Evolutionary conservation across 306 rosid genomes (phyloP).

Genomic region (Pueraria montana): DNA sequence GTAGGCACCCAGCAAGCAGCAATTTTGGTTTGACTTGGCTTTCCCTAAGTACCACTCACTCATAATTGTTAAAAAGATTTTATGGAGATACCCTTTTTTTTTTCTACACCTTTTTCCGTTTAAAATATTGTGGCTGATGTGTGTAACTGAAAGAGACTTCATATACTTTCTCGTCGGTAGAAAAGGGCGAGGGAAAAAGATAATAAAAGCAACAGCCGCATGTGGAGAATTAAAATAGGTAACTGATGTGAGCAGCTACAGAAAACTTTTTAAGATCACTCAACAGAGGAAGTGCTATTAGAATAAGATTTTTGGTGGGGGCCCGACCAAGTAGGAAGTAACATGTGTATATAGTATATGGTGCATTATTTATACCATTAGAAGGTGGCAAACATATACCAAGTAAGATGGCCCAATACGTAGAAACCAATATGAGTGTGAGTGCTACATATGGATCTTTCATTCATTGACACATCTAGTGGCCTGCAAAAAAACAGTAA

Average conservation of each 20-base stretch:
- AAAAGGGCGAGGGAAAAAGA: slow-evolving; percentile 36
- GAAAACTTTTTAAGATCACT: slow-evolving; percentile 15
- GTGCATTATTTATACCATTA: slow-evolving; percentile 32
- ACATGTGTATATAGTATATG: slow-evolving; percentile 37
- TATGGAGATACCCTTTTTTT: slow-evolving; percentile 1
- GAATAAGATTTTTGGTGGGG: slow-evolving; percentile 41
- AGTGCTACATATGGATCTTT: slow-evolving; percentile 53
- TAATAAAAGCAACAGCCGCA: slow-evolving; percentile 43
- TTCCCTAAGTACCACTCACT: slow-evolving; percentile 36
- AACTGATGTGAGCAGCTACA: slow-evolving; percentile 57
- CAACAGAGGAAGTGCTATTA: slow-evolving; percentile 43
- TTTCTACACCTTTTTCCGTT: neutral
- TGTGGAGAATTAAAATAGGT: slow-evolving; percentile 48
- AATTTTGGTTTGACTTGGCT: slow-evolving; percentile 67
- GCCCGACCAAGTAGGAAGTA: slow-evolving; percentile 14
- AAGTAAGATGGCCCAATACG: slow-evolving; percentile 53
- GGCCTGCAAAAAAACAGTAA: slow-evolving; percentile 54
- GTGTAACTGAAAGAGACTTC: slow-evolving; percentile 56
- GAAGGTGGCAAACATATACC: slow-evolving; percentile 42
- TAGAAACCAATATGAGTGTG: slow-evolving; percentile 45
- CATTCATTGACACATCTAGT: slow-evolving; percentile 45
- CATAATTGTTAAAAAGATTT: slow-evolving; percentile 25
- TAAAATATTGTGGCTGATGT: slow-evolving; percentile 30
- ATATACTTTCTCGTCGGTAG: slow-evolving; percentile 50
- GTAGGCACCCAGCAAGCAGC: slow-evolving; percentile 30